phyloP scores from a whole-genome alignment of 768 basidiomycete genomes.

The Rhizopogon sp. region DNA sequence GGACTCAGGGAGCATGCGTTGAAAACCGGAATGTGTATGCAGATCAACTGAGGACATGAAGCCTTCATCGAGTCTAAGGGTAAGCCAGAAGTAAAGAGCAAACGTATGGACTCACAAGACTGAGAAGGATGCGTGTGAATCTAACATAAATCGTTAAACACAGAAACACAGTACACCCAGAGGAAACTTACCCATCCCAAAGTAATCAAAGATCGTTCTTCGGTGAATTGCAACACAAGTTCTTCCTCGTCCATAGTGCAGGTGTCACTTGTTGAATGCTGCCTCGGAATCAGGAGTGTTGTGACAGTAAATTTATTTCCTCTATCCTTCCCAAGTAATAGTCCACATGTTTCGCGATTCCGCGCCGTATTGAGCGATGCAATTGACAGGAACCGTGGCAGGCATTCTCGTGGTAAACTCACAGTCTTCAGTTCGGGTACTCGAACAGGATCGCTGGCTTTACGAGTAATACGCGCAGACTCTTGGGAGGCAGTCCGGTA shows the following conservation, averaged over 20 bases:
- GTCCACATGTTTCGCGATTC: slow-evolving; percentile 84
- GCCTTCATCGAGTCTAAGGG: slow-evolving; percentile 32
- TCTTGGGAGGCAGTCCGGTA: slow-evolving; percentile 30
- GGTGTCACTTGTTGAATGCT: slow-evolving; percentile 85
- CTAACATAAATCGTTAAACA: slow-evolving; percentile 31
- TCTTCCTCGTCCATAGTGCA: slow-evolving; percentile 92
- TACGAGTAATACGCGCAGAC: slow-evolving; percentile 28
- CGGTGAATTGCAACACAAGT: slow-evolving; percentile 79
- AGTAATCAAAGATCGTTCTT: slow-evolving; percentile 75
- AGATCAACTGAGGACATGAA: slow-evolving; percentile 96
- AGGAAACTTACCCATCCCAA: slow-evolving; percentile 76
- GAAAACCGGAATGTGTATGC: slow-evolving; percentile 88
- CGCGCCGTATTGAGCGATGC: slow-evolving; percentile 73
- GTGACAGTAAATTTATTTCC: slow-evolving; percentile 68
- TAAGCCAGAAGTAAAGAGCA: neutral
- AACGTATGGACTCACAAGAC: slow-evolving; percentile 51
- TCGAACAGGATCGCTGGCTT: slow-evolving; percentile 24
- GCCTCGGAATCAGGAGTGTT: slow-evolving; percentile 82
- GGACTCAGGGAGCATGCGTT: slow-evolving; percentile 85
- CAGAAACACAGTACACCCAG: neutral
- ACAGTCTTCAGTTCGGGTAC: slow-evolving; percentile 54
- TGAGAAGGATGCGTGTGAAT: slow-evolving; percentile 93
- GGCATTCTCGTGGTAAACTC: slow-evolving; percentile 63
- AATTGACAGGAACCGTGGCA: slow-evolving; percentile 72
- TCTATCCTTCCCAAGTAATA: slow-evolving; percentile 67